Evolutionary conservation across 225 moss, liverwort and hornwort genomes (phyloP).

Genomic region (Asterella californica): DNA sequence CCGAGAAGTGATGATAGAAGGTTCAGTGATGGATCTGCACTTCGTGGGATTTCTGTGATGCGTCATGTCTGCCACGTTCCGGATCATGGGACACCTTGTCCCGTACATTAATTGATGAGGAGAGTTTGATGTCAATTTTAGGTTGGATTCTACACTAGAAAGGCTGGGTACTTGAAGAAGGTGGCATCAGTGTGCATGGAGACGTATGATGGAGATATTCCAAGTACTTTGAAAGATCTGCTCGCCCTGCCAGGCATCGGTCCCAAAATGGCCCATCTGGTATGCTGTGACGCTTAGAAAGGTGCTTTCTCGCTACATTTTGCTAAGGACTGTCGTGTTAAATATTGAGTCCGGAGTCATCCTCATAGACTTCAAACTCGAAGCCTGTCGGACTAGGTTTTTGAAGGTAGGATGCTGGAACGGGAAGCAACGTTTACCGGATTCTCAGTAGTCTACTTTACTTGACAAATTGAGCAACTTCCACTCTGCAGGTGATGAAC

Average conservation of each 20-base stretch:
- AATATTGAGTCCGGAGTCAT: too few species aligned
- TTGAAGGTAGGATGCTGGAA: neutral
- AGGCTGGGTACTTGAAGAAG: constrained; percentile 47
- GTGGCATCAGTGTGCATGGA: constrained; percentile 40
- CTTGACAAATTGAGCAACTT: neutral
- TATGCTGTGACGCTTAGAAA: constrained; percentile 1
- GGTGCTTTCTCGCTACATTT: neutral
- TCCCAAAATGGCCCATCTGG: constrained; percentile 55
- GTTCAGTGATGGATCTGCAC: neutral
- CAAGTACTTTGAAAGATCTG: constrained; percentile 35
- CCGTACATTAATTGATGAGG: neutral
- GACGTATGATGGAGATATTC: constrained; percentile 44
- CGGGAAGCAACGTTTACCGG: neutral
- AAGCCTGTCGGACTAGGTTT: neutral
- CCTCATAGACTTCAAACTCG: too few species aligned
- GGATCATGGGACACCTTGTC: neutral
- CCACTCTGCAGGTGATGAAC: constrained; percentile 42
- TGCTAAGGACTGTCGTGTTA: neutral
- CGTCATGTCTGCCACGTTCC: neutral
- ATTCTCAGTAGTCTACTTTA: neutral
- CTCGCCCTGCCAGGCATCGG: constrained; percentile 48
- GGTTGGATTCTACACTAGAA: constrained; percentile 52
- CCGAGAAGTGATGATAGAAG: neutral
- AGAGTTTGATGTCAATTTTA: constrained; percentile 5
- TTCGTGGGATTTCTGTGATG: neutral